Evolutionary conservation across 352 stramenopile species (phyloP), one percentile per base, ranked within the genome.

Genomic region (Pythium grandisporangium): DNA sequence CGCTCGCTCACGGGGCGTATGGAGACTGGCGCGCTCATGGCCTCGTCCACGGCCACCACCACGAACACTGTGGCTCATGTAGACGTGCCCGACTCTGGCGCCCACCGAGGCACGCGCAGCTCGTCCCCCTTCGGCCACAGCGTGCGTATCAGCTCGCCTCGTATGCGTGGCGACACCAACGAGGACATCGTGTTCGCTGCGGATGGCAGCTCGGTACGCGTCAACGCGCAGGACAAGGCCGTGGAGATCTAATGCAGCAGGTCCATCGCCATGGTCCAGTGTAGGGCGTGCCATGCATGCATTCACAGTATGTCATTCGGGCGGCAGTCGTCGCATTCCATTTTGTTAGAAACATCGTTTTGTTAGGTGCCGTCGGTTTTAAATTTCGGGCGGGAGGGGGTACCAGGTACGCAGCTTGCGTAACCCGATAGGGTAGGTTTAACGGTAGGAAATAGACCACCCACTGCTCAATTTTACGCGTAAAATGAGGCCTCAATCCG

Each of bases 111-210:
- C 13, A 25, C 43, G 3, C 43, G 42, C 4, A 8, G 37, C 14
- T 57, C 49, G 13, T 57, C 49, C 8, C 49, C 49, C n/a, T 57
- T 57, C n/a, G 42, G 42, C 24, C 30, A 35, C 24, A 23, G 14
- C 12, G 49, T 32, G 1, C 49, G 49, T 20, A 51, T 57, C 25
- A 57, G 49, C 37, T 57, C 49, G 6, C 49, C 49, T 1, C 37
- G 36, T 6, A 20, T 48, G 22, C 29, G 42, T 16, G 30, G 42
- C n/a, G 22, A 11, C 17, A 44, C 37, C 24, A 47, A 48, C 30
- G 49, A 57, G 13, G 49, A 57, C 49, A 51, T 41, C 12, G 42
- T 37, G 2, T 57, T 57, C 37, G 32, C 42, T 22, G 49, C 48
- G 37, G 35, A 37, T 13, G 48, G 48, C 37, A 56, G 48, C 36